These are phyloP conservation scores for Tulasnella sp. DNA, from an alignment of 768 basidiomycete species.

Conservation along the genomic window DNA sequence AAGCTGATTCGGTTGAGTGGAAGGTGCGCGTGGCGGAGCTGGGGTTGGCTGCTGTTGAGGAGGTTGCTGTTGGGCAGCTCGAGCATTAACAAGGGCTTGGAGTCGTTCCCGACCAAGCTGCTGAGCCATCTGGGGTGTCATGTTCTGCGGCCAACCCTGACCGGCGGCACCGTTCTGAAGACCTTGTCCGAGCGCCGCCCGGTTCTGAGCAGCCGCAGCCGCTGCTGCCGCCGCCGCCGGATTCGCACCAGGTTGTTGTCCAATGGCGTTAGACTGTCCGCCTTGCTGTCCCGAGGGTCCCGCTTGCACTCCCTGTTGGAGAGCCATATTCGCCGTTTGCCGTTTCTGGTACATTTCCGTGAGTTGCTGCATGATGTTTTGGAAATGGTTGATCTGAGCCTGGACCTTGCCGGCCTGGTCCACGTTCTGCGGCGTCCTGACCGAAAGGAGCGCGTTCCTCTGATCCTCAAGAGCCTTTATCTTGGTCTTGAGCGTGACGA, in stretches of 20 bases:
- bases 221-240: no score
- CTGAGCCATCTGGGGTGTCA: not conserved
- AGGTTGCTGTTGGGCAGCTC: not conserved
- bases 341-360: not conserved
- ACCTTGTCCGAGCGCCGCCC: not conserved
- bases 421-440: not conserved
- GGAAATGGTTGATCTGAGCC: not conserved
- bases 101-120: not conserved
- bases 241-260: not conserved
- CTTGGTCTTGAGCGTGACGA: not conserved
- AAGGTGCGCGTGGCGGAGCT: not conserved
- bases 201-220: not conserved
- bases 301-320: not conserved
- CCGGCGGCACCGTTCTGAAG: not conserved
- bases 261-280: not conserved
- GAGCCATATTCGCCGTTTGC: not conserved
- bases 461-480: not conserved
- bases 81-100: not conserved
- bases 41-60: conserved; percentile 1
- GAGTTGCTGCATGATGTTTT: not conserved
- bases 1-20: not conserved
- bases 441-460: not conserved
- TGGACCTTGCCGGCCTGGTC: not conserved
- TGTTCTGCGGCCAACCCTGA: not conserved
- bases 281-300: not conserved